Percentiles rank a stretch among this genome's conserved stretches.
Evolutionary conservation across 1,284 basidiomycete genomes (phyloP).

Genomic region (Leccinum insigne): DNA sequence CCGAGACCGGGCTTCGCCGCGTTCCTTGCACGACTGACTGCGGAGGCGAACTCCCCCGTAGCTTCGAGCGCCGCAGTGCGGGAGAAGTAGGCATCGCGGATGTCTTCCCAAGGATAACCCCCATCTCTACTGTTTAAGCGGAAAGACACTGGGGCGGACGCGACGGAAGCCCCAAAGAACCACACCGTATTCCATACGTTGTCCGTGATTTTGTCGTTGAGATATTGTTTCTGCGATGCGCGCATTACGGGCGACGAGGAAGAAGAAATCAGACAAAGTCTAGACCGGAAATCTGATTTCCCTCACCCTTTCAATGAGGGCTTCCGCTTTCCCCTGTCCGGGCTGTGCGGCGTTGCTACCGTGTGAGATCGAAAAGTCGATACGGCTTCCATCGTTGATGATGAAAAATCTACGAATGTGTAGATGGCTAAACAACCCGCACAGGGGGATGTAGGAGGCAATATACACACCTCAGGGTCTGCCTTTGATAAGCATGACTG

Average conservation of each 20-base stretch:
- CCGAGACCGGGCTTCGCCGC: conserved; percentile 42
- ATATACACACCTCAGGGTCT: neutral
- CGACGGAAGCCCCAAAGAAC: neutral
- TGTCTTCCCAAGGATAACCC: neutral
- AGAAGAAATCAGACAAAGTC: neutral
- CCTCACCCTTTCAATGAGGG: neutral
- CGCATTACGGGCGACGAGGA: neutral
- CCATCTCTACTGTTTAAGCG: neutral
- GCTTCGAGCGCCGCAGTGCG: no score
- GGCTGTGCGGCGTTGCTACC: neutral
- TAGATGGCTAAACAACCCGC: neutral
- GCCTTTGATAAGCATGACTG: neutral
- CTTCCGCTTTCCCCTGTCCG: neutral
- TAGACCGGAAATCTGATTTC: neutral
- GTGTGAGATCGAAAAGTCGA: neutral
- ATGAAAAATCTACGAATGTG: neutral
- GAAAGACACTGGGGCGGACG: neutral
- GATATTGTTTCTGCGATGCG: neutral
- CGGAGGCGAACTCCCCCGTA: conserved; percentile 43
- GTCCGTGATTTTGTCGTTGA: neutral
- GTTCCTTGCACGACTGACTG: conserved; percentile 44
- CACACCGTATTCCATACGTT: neutral
- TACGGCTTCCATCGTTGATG: neutral
- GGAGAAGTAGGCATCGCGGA: neutral
- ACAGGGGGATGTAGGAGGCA: neutral